Base-by-base conservation (phyloP, 2,329 filamentous ascomycete species). In the Penicillium sp. region DNA sequence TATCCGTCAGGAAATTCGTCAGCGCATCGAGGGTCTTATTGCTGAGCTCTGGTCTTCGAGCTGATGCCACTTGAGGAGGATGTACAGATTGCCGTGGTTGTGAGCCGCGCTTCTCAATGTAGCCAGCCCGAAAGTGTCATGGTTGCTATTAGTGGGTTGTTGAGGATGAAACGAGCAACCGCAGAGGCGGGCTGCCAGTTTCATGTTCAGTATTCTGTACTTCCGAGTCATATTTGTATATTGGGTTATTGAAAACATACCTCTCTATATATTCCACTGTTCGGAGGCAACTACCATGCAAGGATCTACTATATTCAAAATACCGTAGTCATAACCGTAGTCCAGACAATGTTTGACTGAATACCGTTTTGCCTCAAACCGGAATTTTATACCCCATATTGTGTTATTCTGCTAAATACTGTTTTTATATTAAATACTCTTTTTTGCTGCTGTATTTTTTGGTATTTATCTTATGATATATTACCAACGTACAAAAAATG, bases 1-100 rank as follows among this genome's bases (percentile, higher is more conserved):
- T 26, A 64, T 68, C 11, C 61, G 65, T 16, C 29, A 60, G 39
- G 60, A 66, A 43, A 66, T 67, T 33, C 60, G 62, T 48, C 42
- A 48, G 10, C 61, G 62, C 18, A 37, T 65, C 23, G 59, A 65
- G 49, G 36, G 16, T 1, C 56, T 65, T 31, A 60, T 63, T 34
- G n/a, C 16, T 11, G 61, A 65, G 18, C 18, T 59, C 21, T 48
- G 19, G 18, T 43, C 23, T 42, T 37, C 34, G 34, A 37, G 34
- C 34, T 37, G 34, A 37, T 37, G 34, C 34, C 18, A 37, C 16
- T 37, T 37, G 34, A 37, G 34, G 34, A 37, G 34, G 13, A 21
- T 19, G 3, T 16, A 37, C 18, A 10, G 16, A 37, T n/a, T n/a
- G 34, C 16, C 16, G 34, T 21, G 19, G 34, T 37, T 19, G 34